Evolutionary conservation across 441 rosid genomes (phyloP).

Genomic region (Arabidopsis lyrata): DNA sequence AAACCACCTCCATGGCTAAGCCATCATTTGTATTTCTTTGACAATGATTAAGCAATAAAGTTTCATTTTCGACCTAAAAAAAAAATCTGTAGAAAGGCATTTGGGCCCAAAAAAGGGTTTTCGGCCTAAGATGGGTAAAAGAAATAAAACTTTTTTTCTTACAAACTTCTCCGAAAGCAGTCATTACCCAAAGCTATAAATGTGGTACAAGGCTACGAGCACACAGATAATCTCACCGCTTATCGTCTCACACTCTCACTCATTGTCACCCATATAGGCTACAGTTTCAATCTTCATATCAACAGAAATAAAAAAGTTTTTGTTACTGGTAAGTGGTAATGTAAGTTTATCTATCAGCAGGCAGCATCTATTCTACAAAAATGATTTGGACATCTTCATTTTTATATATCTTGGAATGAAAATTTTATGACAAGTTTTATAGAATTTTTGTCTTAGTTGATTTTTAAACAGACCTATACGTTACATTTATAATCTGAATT

Average conservation of each 20-base stretch:
- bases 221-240: neutral
- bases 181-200: neutral
- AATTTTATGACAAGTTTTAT: neutral
- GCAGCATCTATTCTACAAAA: neutral
- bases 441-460: neutral
- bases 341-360: neutral
- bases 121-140: neutral
- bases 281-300: neutral
- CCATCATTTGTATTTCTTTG: too few species aligned
- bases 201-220: neutral
- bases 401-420: neutral
- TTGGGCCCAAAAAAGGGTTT: neutral
- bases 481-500: neutral
- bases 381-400: neutral
- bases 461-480: neutral
- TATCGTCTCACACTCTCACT: neutral
- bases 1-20: too few species aligned
- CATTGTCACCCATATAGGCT: neutral
- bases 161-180: neutral
- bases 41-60: too few species aligned
- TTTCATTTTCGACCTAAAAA: too few species aligned
- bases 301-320: neutral
- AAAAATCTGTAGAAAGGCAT: neutral
- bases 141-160: neutral
- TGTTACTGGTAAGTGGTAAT: neutral